Conservation (phyloP, 495 filamentous ascomycete genomes). For the Talaromyces thailandensis region DNA sequence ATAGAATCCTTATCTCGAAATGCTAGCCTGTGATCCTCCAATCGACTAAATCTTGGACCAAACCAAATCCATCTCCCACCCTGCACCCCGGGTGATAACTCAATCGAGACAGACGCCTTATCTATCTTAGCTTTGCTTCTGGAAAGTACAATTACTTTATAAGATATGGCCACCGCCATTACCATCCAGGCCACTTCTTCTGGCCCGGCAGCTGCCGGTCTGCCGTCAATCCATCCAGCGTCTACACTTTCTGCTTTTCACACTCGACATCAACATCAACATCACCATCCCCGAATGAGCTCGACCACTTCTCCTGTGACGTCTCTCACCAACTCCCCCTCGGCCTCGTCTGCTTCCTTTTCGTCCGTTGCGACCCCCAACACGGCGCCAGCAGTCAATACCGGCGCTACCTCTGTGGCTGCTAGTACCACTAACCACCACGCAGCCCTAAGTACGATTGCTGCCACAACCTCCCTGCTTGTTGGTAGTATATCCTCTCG, state of each 20-base stretch:
- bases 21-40: not conserved
- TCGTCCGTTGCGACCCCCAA: slow-evolving; percentile 5
- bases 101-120: not conserved
- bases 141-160: not conserved
- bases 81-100: not conserved
- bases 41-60: not conserved
- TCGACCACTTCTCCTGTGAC: slow-evolving; percentile 22
- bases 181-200: slow-evolving; percentile 23
- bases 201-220: slow-evolving; percentile 12
- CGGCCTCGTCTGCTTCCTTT: slow-evolving; percentile 12
- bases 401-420: not conserved
- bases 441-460: not conserved
- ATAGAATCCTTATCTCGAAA: not conserved
- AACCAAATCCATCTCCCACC: not conserved
- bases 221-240: not conserved
- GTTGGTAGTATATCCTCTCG: slow-evolving; percentile 9
- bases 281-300: slow-evolving; percentile 14
- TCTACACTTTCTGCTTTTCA: slow-evolving; percentile 10
- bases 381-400: not conserved
- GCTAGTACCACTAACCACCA: not conserved
- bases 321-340: slow-evolving; percentile 20
- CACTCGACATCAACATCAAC: slow-evolving; percentile 9
- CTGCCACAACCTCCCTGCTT: not conserved
- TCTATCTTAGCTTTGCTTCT: not conserved
- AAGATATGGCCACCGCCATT: slow-evolving; percentile 34